Evolutionary conservation across 1,284 basidiomycete genomes (phyloP).

Genomic region (Boletellus deceptivus): DNA sequence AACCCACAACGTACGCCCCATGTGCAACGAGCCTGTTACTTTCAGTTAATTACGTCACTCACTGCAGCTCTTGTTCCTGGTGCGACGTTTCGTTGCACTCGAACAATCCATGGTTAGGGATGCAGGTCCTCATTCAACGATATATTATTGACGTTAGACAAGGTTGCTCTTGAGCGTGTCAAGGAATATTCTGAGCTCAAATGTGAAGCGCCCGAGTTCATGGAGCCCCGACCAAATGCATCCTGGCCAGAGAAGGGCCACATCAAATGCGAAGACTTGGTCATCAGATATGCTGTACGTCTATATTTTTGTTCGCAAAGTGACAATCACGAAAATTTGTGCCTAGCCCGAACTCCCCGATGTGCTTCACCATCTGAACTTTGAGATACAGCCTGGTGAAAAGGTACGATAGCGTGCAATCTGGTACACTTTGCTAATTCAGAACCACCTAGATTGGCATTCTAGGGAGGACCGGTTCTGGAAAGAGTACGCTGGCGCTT

Average conservation of each 20-base stretch:
- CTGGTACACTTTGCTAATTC: conserved; percentile 2
- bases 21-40: background rate
- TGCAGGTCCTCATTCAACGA: background rate
- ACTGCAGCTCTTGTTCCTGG: conserved; percentile 50
- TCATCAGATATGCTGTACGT: conserved; percentile 84
- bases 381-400: conserved; percentile 74
- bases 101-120: conserved; percentile 84
- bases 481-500: conserved; percentile 87
- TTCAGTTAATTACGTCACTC: conserved; percentile 30
- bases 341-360: conserved; percentile 76
- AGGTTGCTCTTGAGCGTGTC: conserved; percentile 89
- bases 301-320: background rate
- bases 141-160: conserved; percentile 9
- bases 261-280: conserved; percentile 78
- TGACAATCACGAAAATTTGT: background rate
- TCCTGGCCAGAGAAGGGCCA: conserved; percentile 80
- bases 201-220: conserved; percentile 75
- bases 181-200: conserved; percentile 85
- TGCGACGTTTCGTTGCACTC: conserved; percentile 75
- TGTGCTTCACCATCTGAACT: conserved; percentile 82
- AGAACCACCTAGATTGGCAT: conserved; percentile 63
- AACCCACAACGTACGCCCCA: conserved; percentile 62
- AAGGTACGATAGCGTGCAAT: conserved; percentile 43
- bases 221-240: conserved; percentile 81
- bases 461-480: conserved; percentile 86